Evolutionary conservation across 2,329 filamentous ascomycete species (phyloP).

Genomic region (Triangularia verruculosa): DNA sequence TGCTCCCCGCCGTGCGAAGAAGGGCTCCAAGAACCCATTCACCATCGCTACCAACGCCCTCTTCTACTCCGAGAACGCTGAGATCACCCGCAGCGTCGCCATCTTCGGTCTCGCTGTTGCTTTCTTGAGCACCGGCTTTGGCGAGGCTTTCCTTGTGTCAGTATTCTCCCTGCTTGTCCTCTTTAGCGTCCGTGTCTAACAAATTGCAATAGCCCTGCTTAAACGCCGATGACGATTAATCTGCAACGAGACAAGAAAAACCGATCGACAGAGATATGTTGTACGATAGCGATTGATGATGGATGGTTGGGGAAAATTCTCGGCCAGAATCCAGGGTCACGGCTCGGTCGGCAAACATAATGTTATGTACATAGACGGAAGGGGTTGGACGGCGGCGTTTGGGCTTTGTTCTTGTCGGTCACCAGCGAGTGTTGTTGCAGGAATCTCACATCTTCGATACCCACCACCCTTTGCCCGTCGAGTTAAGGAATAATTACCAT

Average conservation of each 20-base stretch:
- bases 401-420: not conserved
- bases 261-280: not conserved
- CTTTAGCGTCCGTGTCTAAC: not conserved
- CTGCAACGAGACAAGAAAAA: not conserved
- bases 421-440: not conserved
- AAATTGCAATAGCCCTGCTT: not conserved
- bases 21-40: conserved; percentile 47
- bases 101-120: conserved; percentile 45
- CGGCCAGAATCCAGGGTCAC: not conserved
- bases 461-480: not conserved
- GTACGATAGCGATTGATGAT: not conserved
- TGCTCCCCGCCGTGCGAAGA: not conserved
- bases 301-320: not conserved
- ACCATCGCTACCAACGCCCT: conserved; percentile 54
- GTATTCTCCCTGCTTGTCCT: not conserved
- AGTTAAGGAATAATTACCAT: not conserved
- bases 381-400: not conserved
- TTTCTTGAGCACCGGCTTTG: conserved; percentile 4
- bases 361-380: not conserved
- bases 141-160: conserved; percentile 8
- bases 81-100: conserved; percentile 59
- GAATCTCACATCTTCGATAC: not conserved
- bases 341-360: not conserved
- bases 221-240: not conserved
- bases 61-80: conserved; percentile 60